Conservation (phyloP, 306 rosid genomes). For the Lathyrus aphaca region DNA sequence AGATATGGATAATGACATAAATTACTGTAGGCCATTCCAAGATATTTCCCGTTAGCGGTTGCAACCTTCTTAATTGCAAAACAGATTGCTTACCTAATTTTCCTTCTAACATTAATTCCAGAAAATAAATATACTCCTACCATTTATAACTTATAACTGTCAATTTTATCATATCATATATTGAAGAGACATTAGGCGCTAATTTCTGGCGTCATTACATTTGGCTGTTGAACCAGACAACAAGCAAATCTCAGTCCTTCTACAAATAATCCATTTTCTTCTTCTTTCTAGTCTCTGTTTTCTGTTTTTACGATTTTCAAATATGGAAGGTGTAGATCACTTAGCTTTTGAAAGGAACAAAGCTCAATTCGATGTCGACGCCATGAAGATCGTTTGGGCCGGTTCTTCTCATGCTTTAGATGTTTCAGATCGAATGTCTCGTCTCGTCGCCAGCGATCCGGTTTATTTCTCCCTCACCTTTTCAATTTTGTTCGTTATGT, state of each 20-base stretch:
- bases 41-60: no score
- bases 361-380: slow-evolving; percentile 78
- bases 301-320: background rate
- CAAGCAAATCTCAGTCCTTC: background rate
- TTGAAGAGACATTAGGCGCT: background rate
- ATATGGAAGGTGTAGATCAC: slow-evolving; percentile 69
- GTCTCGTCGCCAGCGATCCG: slow-evolving; percentile 90
- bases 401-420: slow-evolving; percentile 70
- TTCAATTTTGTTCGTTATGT: background rate
- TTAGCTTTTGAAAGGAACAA: slow-evolving; percentile 76
- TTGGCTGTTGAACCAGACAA: slow-evolving; percentile 21
- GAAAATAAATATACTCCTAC: no score
- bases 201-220: slow-evolving; percentile 25
- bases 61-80: no score
- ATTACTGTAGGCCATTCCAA: no score
- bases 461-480: slow-evolving; percentile 30
- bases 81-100: no score
- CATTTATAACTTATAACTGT: no score
- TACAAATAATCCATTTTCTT: background rate
- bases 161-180: no score
- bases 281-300: background rate
- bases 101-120: no score
- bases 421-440: slow-evolving; percentile 80
- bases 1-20: no score
- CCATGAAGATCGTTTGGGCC: slow-evolving; percentile 92